Conservation (phyloP, 345 rosid genomes). For the Syzygium grande region DNA sequence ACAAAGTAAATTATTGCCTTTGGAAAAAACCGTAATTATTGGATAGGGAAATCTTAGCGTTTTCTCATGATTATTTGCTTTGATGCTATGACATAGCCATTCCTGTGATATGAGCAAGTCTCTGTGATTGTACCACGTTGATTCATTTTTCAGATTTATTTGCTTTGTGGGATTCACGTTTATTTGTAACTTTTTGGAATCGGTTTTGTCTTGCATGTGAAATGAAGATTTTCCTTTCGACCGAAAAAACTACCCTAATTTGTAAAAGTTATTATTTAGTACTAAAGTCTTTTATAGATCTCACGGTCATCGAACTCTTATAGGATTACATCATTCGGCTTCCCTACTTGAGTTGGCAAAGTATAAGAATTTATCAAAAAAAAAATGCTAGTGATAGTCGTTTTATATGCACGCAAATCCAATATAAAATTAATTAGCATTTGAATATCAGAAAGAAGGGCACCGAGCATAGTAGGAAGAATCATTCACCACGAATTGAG, state of each 20-base stretch:
- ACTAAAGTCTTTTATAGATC: neutral
- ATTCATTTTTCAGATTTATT: neutral
- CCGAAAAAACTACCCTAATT: neutral
- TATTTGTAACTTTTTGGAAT: neutral
- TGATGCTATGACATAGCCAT: neutral
- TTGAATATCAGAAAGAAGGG: neutral
- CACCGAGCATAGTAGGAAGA: neutral
- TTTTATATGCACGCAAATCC: neutral
- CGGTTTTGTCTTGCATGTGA: accelerated
- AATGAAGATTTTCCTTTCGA: neutral
- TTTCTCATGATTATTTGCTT: neutral
- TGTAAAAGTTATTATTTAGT: neutral
- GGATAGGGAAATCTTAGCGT: neutral
- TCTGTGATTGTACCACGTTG: accelerated
- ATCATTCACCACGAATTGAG: neutral
- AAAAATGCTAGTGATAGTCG: neutral
- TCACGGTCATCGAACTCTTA: neutral
- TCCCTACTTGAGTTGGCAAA: neutral
- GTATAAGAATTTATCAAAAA: neutral
- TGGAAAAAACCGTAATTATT: accelerated
- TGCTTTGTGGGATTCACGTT: accelerated
- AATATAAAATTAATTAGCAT: neutral
- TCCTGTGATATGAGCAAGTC: neutral
- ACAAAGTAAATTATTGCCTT: neutral
- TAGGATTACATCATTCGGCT: neutral